Base-by-base conservation (phyloP, 345 rosid species). In the Camelina laxa region DNA sequence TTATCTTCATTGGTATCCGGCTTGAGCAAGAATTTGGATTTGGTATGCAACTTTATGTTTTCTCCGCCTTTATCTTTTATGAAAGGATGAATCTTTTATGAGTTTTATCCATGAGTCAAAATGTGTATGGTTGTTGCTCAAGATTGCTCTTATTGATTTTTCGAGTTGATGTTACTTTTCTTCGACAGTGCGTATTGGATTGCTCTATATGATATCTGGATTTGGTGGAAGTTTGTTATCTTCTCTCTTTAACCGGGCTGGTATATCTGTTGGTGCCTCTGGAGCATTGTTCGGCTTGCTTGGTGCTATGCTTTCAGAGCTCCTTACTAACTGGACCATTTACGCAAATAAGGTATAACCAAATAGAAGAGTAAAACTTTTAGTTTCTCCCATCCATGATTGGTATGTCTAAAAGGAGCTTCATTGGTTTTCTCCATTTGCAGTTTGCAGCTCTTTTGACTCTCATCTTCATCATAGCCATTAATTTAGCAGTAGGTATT, bases 21-120 rank as follows among this genome's bases (percentile, higher is more conserved):
- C 96, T 96, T 48, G 98, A 96, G 73, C 97, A 89, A 80, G 97
- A 92, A 79, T 96, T 92, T 74, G 99, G 99, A 21, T 96, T 92
- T 47, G 87, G 99, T 96, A 87, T 56, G 69, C 38, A 57, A 61
- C n/a, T 61, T 27, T 48, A 44, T 16, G 16, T 41, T 38, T 38
- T 21, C 48, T 30, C 24, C 31, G 4, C 2, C 13, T 72, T 9
- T 2, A 5, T 51, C 21, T 17, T 17, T 53, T 62, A 2, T 59
- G 3, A 35, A 4, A 49, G 55, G 55, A 63, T 27, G 44, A 57
- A 8, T 1, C 1, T 27, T 20, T 42, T 9, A 3, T 57, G 42
- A 56, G 19, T 30, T 57, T 27, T 20, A 7, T 55, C 7, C 2
- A 0, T 42, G 13, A 17, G 47, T 45, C 67, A 9, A 47, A 6